Evolutionary conservation across 1,284 basidiomycete genomes (phyloP), one percentile per base, ranked within the genome.

Genomic region (Cystobasidiaceae sp.): DNA sequence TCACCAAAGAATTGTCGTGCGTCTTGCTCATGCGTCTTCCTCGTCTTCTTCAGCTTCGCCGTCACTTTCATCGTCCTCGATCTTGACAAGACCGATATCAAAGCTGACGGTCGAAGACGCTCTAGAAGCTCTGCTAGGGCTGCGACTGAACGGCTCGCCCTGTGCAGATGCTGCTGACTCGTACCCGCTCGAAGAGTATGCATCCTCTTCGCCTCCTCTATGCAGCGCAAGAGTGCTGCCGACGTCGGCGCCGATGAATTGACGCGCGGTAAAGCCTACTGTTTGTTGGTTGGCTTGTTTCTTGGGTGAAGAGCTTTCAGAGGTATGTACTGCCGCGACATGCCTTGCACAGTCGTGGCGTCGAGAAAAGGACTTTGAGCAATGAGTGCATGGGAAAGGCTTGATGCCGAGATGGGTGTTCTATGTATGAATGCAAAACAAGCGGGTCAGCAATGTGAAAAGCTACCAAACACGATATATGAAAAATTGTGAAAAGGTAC

Each of bases 311-410:
- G n/a, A n/a, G 43, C 43, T 19, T 25, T 49, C 48, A 9, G 32
- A 30, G 2, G 25, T 57, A 63, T 73, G 72, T 4, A 73, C 72
- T 32, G 71, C 69, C 3, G 71, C 58, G 43, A 69, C 68, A 57
- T 73, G 72, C 6, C 72, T 49, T 15, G 69, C 72, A 43, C 71
- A 68, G 54, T 73, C 72, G 63, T 73, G 71, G 33, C 72, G 66
- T 44, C 72, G 67, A 6, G 68, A 70, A 51, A 73, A 73, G 44
- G 68, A 69, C 67, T 73, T 73, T 11, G 68, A 49, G 70, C 72
- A 73, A 48, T 64, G 46, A 32, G 67, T 66, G 69, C 72, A 73
- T 34, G 52, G 41, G 66, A 69, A 67, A 44, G 60, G 34, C 32
- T 66, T 66, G 55, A 58, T 58, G 1, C 63, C 55, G 21, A 66